A percentile compares a stretch with the other conserved stretches of the same genome.
Conservation (phyloP, 1,284 basidiomycete species). For the Apiotrichum akiyoshidainum region DNA sequence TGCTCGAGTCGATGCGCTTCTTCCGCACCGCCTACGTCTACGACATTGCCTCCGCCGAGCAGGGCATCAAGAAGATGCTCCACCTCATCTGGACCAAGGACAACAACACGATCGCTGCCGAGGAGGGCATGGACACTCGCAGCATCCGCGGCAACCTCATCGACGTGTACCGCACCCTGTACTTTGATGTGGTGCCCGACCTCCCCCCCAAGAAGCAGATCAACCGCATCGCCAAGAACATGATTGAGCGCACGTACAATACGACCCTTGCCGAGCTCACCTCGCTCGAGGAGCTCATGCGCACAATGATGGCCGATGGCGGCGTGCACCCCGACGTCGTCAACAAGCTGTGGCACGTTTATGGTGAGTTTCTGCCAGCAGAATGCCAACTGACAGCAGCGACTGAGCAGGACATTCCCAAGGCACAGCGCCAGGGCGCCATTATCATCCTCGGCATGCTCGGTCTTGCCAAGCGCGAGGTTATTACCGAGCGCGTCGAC, state of each 20-base stretch:
- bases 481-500: slow-evolving; percentile 86
- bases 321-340: slow-evolving; percentile 82
- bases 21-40: slow-evolving; percentile 84
- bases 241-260: slow-evolving; percentile 90
- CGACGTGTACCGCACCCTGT: slow-evolving; percentile 83
- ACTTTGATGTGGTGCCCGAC: slow-evolving; percentile 72
- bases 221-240: slow-evolving; percentile 93
- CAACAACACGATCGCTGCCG: slow-evolving; percentile 62
- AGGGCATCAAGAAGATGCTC: slow-evolving; percentile 86
- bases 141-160: slow-evolving; percentile 82
- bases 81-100: slow-evolving; percentile 98
- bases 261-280: slow-evolving; percentile 94
- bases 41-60: slow-evolving; percentile 71
- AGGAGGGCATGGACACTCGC: slow-evolving; percentile 73
- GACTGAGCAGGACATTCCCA: slow-evolving; percentile 68
- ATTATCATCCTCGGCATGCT: slow-evolving; percentile 96
- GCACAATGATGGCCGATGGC: slow-evolving; percentile 78
- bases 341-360: slow-evolving; percentile 90
- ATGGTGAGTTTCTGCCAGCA: slow-evolving; percentile 77
- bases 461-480: slow-evolving; percentile 74
- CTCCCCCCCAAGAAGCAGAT: slow-evolving; percentile 79
- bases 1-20: slow-evolving; percentile 92
- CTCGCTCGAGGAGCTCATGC: slow-evolving; percentile 92
- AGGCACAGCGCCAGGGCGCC: slow-evolving; percentile 80
- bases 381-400: slow-evolving; percentile 56